Evolutionary conservation across 345 rosid genomes (phyloP).

Genomic region (Salix viminalis): DNA sequence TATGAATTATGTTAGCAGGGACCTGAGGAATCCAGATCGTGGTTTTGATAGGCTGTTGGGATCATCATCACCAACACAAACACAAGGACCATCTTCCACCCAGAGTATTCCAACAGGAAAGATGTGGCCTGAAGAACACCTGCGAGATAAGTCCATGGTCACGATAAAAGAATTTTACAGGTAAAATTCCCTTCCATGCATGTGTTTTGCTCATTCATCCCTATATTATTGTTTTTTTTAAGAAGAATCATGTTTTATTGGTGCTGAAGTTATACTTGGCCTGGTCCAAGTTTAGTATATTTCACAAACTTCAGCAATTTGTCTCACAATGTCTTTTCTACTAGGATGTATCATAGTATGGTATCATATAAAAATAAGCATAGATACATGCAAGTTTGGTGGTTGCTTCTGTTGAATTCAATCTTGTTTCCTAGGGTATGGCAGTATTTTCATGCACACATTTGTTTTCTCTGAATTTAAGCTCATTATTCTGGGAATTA

Average conservation of each 20-base stretch:
- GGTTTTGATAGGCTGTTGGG: constrained; percentile 50
- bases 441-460: background rate
- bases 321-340: background rate
- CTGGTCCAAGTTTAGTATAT: background rate
- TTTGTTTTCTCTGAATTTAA: background rate
- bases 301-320: background rate
- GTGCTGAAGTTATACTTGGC: background rate
- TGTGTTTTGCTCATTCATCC: background rate
- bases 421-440: background rate
- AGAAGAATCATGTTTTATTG: background rate
- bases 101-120: constrained; percentile 49
- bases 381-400: background rate
- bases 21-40: constrained; percentile 37
- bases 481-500: background rate
- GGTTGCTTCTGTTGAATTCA: background rate
- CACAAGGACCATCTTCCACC: constrained; percentile 34
- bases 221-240: background rate
- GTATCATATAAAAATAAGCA: background rate
- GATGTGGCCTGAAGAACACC: constrained; percentile 51
- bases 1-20: constrained; percentile 46
- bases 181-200: constrained; percentile 30
- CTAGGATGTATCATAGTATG: background rate
- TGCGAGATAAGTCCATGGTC: constrained; percentile 53
- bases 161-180: constrained; percentile 94
- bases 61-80: constrained; percentile 41